These are phyloP conservation scores for Blastocladiella emersonii DNA, from an alignment of 371 early-diverging fungal species.

Conservation along the genomic window DNA sequence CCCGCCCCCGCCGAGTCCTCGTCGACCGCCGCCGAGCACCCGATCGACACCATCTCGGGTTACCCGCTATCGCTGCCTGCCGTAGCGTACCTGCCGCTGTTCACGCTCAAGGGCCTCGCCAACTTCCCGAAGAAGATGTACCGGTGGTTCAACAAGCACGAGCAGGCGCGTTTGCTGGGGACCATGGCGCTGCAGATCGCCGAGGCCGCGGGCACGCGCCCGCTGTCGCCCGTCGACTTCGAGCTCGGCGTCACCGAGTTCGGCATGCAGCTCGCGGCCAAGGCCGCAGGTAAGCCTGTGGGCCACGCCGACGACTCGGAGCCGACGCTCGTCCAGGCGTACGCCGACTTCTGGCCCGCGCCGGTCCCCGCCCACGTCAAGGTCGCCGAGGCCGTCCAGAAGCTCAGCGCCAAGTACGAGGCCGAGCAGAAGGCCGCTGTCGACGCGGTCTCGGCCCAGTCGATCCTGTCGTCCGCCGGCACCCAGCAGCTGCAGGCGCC, in stretches of 20 bases:
- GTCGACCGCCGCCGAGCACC: no score
- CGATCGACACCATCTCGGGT: not conserved
- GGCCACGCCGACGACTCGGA: no score
- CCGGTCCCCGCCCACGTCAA: no score
- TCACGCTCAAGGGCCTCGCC: not conserved
- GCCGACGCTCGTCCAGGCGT: no score
- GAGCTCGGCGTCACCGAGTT: not conserved
- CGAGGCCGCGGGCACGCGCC: not conserved
- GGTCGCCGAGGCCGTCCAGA: no score
- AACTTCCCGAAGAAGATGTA: not conserved
- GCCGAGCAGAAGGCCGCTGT: no score
- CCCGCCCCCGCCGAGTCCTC: not conserved
- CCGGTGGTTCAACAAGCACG: slow-evolving; percentile 4
- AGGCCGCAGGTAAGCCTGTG: no score
- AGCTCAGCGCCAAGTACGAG: no score
- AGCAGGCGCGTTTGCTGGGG: not conserved
- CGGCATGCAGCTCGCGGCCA: not conserved
- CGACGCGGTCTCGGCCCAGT: no score
- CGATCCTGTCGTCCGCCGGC: no score
- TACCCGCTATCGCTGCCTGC: not conserved
- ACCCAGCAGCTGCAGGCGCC: no score
- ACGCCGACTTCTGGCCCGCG: no score
- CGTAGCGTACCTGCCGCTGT: not conserved
- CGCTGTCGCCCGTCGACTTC: not conserved
- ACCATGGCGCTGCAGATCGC: not conserved